Conservation (phyloP, 2,329 filamentous ascomycete species). For the Diaporthe sp. region DNA sequence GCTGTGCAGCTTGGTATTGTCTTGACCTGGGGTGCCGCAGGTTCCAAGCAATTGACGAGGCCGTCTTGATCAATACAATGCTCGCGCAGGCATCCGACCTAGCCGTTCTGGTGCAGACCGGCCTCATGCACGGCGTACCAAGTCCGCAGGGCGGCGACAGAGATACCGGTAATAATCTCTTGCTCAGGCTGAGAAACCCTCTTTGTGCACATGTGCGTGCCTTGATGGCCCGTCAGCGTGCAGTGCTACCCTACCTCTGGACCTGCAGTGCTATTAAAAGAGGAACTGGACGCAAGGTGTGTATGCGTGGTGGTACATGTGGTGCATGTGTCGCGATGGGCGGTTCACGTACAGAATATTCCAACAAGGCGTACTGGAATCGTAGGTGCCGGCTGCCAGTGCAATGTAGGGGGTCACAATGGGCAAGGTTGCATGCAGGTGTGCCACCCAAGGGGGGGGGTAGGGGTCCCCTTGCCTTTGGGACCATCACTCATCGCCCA, state of each 20-base stretch:
- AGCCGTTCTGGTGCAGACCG: constrained; percentile 7
- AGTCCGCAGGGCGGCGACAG: not conserved
- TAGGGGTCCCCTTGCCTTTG: not conserved
- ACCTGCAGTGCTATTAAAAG: constrained; percentile 2
- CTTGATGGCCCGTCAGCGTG: not conserved
- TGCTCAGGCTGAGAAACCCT: not conserved
- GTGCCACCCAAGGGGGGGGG: not conserved
- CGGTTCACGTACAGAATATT: not conserved
- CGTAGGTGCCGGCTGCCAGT: constrained; percentile 5
- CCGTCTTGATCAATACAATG: not conserved
- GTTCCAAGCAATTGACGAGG: not conserved
- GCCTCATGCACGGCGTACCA: constrained; percentile 1
- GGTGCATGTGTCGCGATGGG: not conserved
- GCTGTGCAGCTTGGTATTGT: constrained; percentile 3
- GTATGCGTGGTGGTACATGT: not conserved
- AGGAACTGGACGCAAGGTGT: not conserved
- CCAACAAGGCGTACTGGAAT: not conserved
- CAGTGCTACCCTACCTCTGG: constrained; percentile 5
- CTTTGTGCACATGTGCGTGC: not conserved
- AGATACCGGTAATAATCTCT: not conserved
- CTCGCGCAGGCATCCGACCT: not conserved
- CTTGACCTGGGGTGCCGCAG: not conserved
- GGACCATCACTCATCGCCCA: not conserved
- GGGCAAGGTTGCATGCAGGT: constrained; percentile 2
- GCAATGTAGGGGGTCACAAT: constrained; percentile 13